phyloP scores from a whole-genome alignment of 1,139 yeast species.

The Suhomyces kunorum region DNA sequence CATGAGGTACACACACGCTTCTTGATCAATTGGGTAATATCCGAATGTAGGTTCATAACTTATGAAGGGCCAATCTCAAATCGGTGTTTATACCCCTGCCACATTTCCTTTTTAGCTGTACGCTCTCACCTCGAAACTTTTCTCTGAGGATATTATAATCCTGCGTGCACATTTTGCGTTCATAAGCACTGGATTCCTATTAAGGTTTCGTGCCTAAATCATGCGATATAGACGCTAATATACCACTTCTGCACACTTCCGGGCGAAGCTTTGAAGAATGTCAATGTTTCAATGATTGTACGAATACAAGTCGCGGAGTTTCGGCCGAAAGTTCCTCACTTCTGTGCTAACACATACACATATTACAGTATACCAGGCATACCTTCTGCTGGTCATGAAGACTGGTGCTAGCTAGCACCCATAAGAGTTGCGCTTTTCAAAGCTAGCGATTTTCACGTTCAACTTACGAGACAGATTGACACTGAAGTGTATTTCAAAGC shows the following conservation, averaged over 20 bases:
- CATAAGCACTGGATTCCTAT: not conserved
- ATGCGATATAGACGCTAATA: constrained; percentile 3
- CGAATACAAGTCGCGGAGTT: too few species aligned
- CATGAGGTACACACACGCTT: constrained; percentile 3
- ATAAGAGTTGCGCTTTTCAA: constrained; percentile 1
- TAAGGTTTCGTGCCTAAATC: constrained; percentile 1
- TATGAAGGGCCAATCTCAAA: not conserved
- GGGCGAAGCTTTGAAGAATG: not conserved
- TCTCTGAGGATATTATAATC: not conserved
- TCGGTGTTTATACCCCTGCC: constrained; percentile 4
- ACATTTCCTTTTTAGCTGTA: constrained; percentile 2
- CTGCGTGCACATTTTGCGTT: not conserved
- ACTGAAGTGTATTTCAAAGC: not conserved
- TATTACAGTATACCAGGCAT: not conserved
- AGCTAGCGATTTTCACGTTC: constrained; percentile 2
- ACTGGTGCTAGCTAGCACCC: too few species aligned
- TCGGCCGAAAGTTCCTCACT: not conserved
- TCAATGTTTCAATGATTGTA: not conserved
- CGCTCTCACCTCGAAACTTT: constrained; percentile 1
- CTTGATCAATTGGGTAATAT: constrained; percentile 2
- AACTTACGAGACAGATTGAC: constrained; percentile 4
- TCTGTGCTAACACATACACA: not conserved
- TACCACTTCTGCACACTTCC: constrained; percentile 5
- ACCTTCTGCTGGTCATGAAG: too few species aligned
- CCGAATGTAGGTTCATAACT: constrained; percentile 3